Base-by-base conservation (phyloP, 2,329 filamentous ascomycete genomes). In the Sporothrix pallida region DNA sequence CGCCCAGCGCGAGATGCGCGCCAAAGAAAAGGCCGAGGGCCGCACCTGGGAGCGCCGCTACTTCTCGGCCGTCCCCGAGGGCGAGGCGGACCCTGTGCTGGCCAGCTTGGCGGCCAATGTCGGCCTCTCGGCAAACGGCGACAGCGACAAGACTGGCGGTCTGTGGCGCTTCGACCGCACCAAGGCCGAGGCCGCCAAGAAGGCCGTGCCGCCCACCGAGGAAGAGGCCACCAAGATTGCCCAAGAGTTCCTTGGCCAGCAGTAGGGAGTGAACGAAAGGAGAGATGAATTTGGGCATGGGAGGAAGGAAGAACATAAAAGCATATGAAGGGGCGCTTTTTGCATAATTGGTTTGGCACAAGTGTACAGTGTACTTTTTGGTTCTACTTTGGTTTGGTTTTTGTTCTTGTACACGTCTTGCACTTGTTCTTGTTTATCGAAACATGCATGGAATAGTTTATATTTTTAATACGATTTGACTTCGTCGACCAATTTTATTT, bases 31-130 rank as follows among this genome's bases (percentile, higher is more conserved):
- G 78, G 86, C 88, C n/a, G 92, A 94, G 78, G 90, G 90, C 23
- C 87, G 87, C 60, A 86, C 89, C 56, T 99, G 96, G 95, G 88
- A 94, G 79, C 88, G 94, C 63, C 88, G 92, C 72, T 98, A 96
- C 84, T 99, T 98, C 83, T 89, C 86, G 74, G 78, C 82, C 78
- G 78, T 87, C 79, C 80, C 85, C 75, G 83, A 82, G 13, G 77
- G 74, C 20, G 83, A 82, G n/a, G 75, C 79, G 0, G 88, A 90
- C 74, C 75, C 80, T 8, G 81, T 85, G 0, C 84, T 90, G 15
- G 78, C 81, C 70, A 75, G 78, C 12, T 81, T 89, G 12, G 87
- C 86, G 17, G 75, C 80, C 9, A 76, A 80, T 20, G 85, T 86
- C 2, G 86, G 87, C 3, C 79, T 90, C 17, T 81, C 84, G 1